Evolutionary conservation across 2,329 filamentous ascomycete species (phyloP).

Genomic region (Truncatella angustata): DNA sequence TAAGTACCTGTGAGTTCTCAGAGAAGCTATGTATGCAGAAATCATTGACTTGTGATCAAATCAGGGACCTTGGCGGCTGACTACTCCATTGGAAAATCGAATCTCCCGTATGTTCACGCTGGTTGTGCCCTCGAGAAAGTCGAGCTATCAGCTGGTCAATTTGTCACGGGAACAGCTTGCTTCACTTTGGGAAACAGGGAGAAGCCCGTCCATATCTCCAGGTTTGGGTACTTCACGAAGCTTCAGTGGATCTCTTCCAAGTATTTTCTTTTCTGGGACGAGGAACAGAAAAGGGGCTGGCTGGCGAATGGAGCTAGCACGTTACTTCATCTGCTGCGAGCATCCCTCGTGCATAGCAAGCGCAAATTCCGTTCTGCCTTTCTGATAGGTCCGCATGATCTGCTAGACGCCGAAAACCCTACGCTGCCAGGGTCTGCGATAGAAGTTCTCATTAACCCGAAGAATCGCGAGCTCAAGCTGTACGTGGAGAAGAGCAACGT

Average conservation of each 20-base stretch:
- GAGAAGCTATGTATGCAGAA: too few species aligned
- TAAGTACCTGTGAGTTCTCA: neutral
- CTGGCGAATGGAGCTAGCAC: constrained; percentile 33
- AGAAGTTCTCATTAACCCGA: constrained; percentile 12
- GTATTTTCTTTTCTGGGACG: constrained; percentile 32
- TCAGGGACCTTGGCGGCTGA: too few species aligned
- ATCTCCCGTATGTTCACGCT: too few species aligned
- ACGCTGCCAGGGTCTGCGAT: neutral
- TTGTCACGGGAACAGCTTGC: too few species aligned
- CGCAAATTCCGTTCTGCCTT: constrained; percentile 17
- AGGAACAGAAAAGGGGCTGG: constrained; percentile 32
- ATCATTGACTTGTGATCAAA: too few species aligned
- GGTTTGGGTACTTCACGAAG: constrained; percentile 20
- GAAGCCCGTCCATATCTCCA: constrained; percentile 18
- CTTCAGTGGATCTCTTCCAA: constrained; percentile 27
- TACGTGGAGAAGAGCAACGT: constrained; percentile 16
- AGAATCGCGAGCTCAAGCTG: constrained; percentile 13
- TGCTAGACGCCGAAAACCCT: constrained; percentile 22
- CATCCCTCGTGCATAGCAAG: constrained; percentile 21
- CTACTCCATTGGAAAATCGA: too few species aligned
- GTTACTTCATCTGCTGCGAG: constrained; percentile 34
- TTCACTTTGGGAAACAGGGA: too few species aligned
- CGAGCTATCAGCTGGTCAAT: too few species aligned
- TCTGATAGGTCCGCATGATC: constrained; percentile 14
- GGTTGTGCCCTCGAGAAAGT: too few species aligned